Evolutionary conservation across 805 yeast genomes (phyloP).

Genomic region (Danielozyma ontarioensis): DNA sequence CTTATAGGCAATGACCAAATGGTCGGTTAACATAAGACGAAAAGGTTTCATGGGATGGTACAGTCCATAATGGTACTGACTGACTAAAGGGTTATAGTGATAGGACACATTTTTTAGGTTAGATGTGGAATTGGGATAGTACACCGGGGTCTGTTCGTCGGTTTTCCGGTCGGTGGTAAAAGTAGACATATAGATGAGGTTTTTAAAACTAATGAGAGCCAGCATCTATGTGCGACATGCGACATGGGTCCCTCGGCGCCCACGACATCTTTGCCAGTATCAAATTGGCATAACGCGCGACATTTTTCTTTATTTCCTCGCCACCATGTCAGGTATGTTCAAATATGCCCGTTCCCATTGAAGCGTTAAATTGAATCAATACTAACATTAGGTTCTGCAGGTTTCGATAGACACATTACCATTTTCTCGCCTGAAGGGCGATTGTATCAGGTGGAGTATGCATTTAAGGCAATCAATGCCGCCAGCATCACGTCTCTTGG

Average conservation of each 20-base stretch:
- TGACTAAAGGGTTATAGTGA: constrained; percentile 78
- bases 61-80: constrained; percentile 84
- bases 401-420: constrained; percentile 97
- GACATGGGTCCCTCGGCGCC: too few relatives aligned
- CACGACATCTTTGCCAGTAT: not conserved
- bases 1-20: constrained; percentile 78
- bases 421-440: constrained; percentile 98
- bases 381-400: constrained; percentile 69
- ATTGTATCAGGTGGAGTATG: constrained; percentile 95
- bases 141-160: constrained; percentile 26
- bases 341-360: too few relatives aligned
- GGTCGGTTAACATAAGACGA: constrained; percentile 89
- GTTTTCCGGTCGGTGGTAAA: constrained; percentile 32
- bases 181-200: constrained; percentile 10
- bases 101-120: constrained; percentile 68
- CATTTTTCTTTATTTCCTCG: not conserved
- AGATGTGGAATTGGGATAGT: constrained; percentile 13
- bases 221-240: too few relatives aligned
- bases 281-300: too few relatives aligned
- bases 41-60: constrained; percentile 99
- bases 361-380: too few relatives aligned
- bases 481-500: constrained; percentile 88
- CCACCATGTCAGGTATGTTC: not conserved
- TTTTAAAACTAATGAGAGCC: too few relatives aligned
- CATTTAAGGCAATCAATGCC: constrained; percentile 93